Percentiles rank a stretch among this genome's conserved stretches.
Evolutionary conservation across 2,329 filamentous ascomycete genomes (phyloP).

Genomic region (Colletotrichum eleusines): DNA sequence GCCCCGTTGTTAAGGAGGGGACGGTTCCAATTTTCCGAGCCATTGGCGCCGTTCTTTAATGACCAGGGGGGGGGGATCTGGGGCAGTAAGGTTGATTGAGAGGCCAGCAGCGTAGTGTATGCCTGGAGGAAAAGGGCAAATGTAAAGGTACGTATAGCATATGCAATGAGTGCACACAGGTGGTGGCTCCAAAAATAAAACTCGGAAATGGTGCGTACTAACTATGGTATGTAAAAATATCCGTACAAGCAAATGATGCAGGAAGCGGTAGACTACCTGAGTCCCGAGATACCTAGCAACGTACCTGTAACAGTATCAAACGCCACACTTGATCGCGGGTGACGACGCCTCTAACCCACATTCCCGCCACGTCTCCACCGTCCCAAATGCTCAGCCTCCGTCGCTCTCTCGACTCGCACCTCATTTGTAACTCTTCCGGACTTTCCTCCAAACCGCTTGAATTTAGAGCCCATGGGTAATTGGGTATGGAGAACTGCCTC

Average conservation of each 20-base stretch:
- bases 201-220: background rate
- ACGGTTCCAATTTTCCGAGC: constrained; percentile 11
- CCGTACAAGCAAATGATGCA: no score
- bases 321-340: constrained; percentile 35
- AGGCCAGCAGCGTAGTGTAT: background rate
- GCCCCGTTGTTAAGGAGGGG: constrained; percentile 28
- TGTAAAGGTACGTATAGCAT: background rate
- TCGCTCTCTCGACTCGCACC: constrained; percentile 16
- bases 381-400: constrained; percentile 33
- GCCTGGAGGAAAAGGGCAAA: background rate
- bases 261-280: background rate
- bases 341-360: constrained; percentile 33
- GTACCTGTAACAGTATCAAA: background rate
- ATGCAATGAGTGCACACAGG: background rate
- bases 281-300: background rate
- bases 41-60: constrained; percentile 32
- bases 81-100: background rate
- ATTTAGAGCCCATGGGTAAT: background rate
- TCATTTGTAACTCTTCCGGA: constrained; percentile 3
- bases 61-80: background rate
- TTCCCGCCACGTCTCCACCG: constrained; percentile 19
- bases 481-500: constrained; percentile 7
- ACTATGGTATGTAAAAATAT: background rate
- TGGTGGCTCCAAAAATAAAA: constrained; percentile 34
- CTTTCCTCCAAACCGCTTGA: background rate